These are phyloP conservation scores for Brasenia schreberi DNA, from an alignment of 164 flowering plant genomes.

Conservation along the genomic window DNA sequence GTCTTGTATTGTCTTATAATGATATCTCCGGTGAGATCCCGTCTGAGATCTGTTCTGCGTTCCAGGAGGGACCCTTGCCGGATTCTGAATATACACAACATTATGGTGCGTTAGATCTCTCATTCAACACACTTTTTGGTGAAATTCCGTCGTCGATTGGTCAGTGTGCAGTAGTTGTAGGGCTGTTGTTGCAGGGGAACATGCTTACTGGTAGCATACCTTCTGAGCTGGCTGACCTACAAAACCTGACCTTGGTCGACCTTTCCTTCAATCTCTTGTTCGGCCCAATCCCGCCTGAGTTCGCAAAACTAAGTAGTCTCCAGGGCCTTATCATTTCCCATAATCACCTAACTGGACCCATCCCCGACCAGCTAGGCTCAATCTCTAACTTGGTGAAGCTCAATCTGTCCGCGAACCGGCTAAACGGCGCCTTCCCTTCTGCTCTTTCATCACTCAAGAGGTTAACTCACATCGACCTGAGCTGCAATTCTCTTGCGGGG, in stretches of 20 bases:
- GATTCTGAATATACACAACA: conserved; percentile 58
- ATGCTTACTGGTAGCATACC: conserved; percentile 49
- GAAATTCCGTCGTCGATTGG: conserved; percentile 37
- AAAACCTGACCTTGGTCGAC: conserved; percentile 35
- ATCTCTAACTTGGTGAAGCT: conserved; percentile 37
- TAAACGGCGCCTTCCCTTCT: conserved; percentile 31
- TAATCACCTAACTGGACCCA: conserved; percentile 30
- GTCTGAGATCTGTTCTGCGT: conserved; percentile 48
- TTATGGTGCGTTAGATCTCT: conserved; percentile 57
- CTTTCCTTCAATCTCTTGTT: conserved; percentile 37
- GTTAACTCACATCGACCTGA: conserved; percentile 33
- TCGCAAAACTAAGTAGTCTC: conserved; percentile 21
- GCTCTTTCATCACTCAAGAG: conserved; percentile 27
- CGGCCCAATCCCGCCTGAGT: conserved; percentile 25
- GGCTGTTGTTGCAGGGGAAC: conserved; percentile 37
- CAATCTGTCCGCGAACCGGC: conserved; percentile 31
- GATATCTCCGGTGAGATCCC: conserved; percentile 43
- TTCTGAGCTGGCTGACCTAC: conserved; percentile 18
- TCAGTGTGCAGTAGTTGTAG: conserved; percentile 27
- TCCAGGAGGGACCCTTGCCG: conserved; percentile 37
- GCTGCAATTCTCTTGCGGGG: conserved; percentile 39
- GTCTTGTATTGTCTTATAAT: conserved; percentile 41
- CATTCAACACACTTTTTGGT: conserved; percentile 37
- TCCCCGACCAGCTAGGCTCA: conserved; percentile 26
- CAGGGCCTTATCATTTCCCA: conserved; percentile 48